phyloP scores from a whole-genome alignment of 139 green algal species.

The Dunaliella sp. region DNA sequence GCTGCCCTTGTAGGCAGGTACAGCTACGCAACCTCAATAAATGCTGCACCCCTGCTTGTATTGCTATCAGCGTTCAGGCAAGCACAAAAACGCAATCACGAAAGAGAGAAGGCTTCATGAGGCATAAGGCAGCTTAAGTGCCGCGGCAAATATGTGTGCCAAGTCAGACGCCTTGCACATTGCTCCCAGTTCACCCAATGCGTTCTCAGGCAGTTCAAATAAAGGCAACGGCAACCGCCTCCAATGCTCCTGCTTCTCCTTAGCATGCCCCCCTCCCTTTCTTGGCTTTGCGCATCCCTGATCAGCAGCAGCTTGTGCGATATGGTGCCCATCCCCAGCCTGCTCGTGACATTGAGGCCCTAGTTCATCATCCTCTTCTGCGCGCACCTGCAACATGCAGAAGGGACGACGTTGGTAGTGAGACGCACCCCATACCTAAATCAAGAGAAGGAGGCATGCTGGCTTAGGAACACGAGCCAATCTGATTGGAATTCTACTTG shows the following conservation, averaged over 20 bases:
- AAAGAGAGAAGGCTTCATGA: not conserved
- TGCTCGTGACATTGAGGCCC: not conserved
- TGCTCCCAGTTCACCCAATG: not conserved
- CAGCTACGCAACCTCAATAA: no score
- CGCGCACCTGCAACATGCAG: not conserved
- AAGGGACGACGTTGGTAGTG: no score
- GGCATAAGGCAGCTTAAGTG: not conserved
- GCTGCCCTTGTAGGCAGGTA: no score
- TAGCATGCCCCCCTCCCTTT: no score
- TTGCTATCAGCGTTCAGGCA: no score
- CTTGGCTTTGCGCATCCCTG: no score
- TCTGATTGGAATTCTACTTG: no score
- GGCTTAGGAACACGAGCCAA: no score
- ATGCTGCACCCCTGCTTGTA: no score
- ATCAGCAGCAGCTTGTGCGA: not conserved
- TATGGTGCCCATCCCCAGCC: not conserved
- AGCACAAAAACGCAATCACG: not conserved
- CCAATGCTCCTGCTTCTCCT: no score
- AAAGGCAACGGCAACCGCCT: not conserved
- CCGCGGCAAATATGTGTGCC: not conserved
- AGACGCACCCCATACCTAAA: no score
- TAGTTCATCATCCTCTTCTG: not conserved
- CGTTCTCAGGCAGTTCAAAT: not conserved
- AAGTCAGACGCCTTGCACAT: not conserved
- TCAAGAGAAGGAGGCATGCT: no score